A percentile compares a stretch with the other conserved stretches of the same genome.
Conservation (phyloP, 1,139 yeast species). For the Pichia norvegensis region DNA sequence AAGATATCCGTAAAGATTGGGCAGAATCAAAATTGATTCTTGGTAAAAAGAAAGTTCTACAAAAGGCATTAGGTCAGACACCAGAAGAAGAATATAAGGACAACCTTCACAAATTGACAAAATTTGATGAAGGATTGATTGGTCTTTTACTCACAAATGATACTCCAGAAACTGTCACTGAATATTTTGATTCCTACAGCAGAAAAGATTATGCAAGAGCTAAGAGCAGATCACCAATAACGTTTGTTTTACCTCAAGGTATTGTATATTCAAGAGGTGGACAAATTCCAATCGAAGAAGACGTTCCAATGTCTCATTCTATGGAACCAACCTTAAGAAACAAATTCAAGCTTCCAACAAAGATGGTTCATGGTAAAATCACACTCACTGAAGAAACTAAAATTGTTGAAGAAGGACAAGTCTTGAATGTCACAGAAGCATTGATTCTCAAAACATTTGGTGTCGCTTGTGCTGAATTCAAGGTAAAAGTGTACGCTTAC, state of each 20-base stretch:
- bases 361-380: slow-evolving; percentile 82
- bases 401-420: slow-evolving; percentile 75
- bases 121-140: slow-evolving; percentile 59
- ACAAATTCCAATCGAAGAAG: slow-evolving; percentile 80
- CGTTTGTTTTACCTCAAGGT: slow-evolving; percentile 83
- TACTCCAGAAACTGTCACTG: slow-evolving; percentile 71
- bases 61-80: slow-evolving; percentile 82
- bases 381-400: slow-evolving; percentile 64
- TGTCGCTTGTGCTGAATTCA: slow-evolving; percentile 85
- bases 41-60: slow-evolving; percentile 90
- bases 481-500: slow-evolving; percentile 68
- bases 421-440: slow-evolving; percentile 85
- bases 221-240: slow-evolving; percentile 73
- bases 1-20: slow-evolving; percentile 91
- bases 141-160: slow-evolving; percentile 89
- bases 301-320: slow-evolving; percentile 93
- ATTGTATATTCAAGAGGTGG: slow-evolving; percentile 93
- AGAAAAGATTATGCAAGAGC: slow-evolving; percentile 87
- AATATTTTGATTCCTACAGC: slow-evolving; percentile 70
- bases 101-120: slow-evolving; percentile 62
- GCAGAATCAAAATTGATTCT: slow-evolving; percentile 75
- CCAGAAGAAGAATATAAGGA: slow-evolving; percentile 88
- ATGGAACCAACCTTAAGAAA: slow-evolving; percentile 87
- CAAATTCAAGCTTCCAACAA: slow-evolving; percentile 85
- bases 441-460: slow-evolving; percentile 91